Base-by-base conservation (phyloP, 352 stramenopile species). In the Globisporangium yorkense region DNA sequence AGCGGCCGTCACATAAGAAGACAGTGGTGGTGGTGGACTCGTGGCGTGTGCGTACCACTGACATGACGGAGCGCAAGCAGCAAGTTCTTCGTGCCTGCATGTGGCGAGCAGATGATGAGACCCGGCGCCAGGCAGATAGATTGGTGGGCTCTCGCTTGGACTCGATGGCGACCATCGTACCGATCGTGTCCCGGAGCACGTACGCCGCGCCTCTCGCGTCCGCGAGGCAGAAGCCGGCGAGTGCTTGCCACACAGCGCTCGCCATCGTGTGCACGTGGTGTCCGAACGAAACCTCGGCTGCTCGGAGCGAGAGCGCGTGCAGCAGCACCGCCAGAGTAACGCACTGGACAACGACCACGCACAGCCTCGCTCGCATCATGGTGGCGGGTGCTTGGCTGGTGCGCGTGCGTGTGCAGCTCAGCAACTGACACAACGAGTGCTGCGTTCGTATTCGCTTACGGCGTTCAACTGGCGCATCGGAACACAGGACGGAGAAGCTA, bases 401-500 rank as follows among this genome's bases (percentile, higher is more conserved):
- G 6, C 9, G 12, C 8, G 37, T 43, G 37, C 12, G 8, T 8
- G 37, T 43, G 37, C 37, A 16, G 8, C 9, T 43, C 13, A 9
- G 16, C 43, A 48, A 48, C 43, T 48, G 43, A 27, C 43, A n/a
- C n/a, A 48, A 27, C 8, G 43, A 15, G 12, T 6, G 15, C 39
- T 13, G 13, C 6, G 13, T 44, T n/a, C 39, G 43, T 15, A 15
- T 24, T 48, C 43, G 43, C n/a, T 48, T 48, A 48, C 18, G 43
- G 2, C 7, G 6, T 27, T n/a, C 43, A 48, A 48, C 43, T 48
- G 43, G 43, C 18, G 43, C n/a, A 27, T 48, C 43, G 18, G 50
- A 46, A 40, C 65, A 35, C 35, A 59, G 52, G 58, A 59, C 46
- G 60, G 51, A 39, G 61, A 51, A 29, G 70, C 64, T 57, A 75